Evolutionary conservation across 2,329 filamentous ascomycete genomes (phyloP).

Genomic region (Aspergillus carbonarius): DNA sequence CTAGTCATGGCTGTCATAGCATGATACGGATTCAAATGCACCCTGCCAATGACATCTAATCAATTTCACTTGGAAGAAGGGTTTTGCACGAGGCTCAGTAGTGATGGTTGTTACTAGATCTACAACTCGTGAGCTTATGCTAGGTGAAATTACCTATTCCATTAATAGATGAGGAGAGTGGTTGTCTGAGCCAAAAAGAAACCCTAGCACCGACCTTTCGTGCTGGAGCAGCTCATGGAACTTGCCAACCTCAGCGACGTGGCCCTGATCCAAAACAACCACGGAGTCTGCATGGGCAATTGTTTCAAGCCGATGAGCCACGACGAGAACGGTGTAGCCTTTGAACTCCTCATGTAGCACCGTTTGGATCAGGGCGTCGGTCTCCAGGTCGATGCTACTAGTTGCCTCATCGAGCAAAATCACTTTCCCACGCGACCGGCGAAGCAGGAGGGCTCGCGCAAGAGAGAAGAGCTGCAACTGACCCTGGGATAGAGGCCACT

Average conservation of each 20-base stretch:
- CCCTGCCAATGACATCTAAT: no score
- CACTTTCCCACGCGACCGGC: constrained; percentile 1
- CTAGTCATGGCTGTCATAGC: no score
- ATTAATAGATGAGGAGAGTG: no score
- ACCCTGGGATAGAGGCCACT: constrained; percentile 8
- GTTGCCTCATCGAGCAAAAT: constrained; percentile 14
- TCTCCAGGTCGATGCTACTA: constrained; percentile 8
- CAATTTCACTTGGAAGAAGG: no score
- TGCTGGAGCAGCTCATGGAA: neutral
- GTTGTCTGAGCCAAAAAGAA: neutral
- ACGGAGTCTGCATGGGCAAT: constrained; percentile 11
- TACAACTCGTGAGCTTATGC: no score
- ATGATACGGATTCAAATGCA: no score
- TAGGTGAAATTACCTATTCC: neutral
- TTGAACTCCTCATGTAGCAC: constrained; percentile 1
- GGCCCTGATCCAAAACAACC: constrained; percentile 9
- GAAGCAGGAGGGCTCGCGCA: constrained; percentile 4
- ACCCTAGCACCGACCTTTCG: neutral
- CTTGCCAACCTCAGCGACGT: neutral
- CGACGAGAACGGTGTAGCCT: constrained; percentile 9
- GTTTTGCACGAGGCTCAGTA: no score
- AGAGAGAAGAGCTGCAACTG: constrained; percentile 12
- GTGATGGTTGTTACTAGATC: no score
- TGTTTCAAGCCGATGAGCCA: constrained; percentile 13
- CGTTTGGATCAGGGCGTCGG: constrained; percentile 8